Conservation (phyloP, 106 monocot species). For the Agapanthus africanus region DNA sequence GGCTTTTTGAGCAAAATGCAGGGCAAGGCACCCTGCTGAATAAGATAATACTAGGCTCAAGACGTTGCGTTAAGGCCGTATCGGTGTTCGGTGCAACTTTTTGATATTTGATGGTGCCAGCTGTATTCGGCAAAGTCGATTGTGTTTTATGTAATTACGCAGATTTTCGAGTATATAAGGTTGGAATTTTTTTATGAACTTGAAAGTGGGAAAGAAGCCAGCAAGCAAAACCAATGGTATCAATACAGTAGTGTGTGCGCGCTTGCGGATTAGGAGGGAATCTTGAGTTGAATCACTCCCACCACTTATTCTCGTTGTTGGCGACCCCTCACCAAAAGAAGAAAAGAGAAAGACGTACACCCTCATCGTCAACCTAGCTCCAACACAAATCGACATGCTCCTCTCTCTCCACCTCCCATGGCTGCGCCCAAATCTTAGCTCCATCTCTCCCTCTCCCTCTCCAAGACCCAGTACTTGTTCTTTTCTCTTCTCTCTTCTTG, state of each 20-base stretch:
- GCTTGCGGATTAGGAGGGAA: slow-evolving; percentile 35
- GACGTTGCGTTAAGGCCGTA: too few species aligned
- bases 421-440: slow-evolving; percentile 1
- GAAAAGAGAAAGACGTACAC: neutral
- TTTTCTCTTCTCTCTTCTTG: neutral
- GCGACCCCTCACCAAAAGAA: neutral
- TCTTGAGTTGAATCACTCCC: slow-evolving; percentile 13
- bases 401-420: slow-evolving; percentile 13
- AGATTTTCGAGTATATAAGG: too few species aligned
- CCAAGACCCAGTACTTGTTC: neutral
- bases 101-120: too few species aligned
- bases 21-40: too few species aligned
- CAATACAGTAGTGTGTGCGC: neutral
- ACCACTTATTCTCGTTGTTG: slow-evolving; percentile 40
- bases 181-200: too few species aligned
- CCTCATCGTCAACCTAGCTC: slow-evolving; percentile 13
- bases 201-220: too few species aligned
- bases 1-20: too few species aligned
- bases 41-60: too few species aligned
- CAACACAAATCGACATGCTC: slow-evolving; percentile 7
- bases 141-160: too few species aligned
- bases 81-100: too few species aligned
- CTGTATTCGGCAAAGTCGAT: too few species aligned
- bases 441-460: neutral
- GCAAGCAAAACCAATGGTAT: neutral